Conservation (phyloP, 108 stramenopile species). For the Skeletonema menzelii region DNA sequence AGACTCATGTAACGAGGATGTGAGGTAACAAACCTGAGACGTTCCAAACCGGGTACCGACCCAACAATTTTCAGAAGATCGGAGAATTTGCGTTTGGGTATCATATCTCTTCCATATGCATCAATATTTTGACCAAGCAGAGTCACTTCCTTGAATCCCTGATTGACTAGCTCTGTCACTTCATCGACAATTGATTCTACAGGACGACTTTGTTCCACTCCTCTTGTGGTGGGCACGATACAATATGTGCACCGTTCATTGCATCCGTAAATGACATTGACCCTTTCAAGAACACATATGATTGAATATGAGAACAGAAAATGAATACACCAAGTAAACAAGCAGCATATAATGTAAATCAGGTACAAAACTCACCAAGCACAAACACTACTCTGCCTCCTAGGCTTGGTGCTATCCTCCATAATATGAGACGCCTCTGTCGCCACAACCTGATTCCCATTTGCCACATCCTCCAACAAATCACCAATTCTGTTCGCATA, state of each 20-base stretch:
- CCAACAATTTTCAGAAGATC: conserved; percentile 90
- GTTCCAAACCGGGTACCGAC: conserved; percentile 70
- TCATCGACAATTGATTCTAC: conserved; percentile 89
- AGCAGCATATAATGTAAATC: too few relatives aligned
- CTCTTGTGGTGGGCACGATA: conserved; percentile 95
- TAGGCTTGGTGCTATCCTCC: conserved; percentile 94
- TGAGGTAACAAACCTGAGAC: conserved; percentile 95
- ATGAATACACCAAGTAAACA: background rate
- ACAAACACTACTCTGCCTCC: conserved; percentile 72
- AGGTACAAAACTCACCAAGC: conserved; percentile 62
- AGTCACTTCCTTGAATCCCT: conserved; percentile 93
- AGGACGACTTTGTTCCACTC: conserved; percentile 94
- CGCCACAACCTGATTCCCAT: conserved; percentile 94
- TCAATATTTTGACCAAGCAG: conserved; percentile 98
- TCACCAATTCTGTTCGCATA: conserved; percentile 96
- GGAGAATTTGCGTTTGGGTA: conserved; percentile 91
- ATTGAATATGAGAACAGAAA: background rate
- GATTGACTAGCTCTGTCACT: conserved; percentile 78
- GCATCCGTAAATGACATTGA: conserved; percentile 96
- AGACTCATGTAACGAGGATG: conserved; percentile 97
- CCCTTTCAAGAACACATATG: conserved; percentile 14
- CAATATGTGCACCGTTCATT: conserved; percentile 98
- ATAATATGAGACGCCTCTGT: conserved; percentile 94
- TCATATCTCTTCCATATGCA: conserved; percentile 94
- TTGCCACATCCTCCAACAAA: conserved; percentile 90